phyloP scores from a whole-genome alignment of 2,329 filamentous ascomycete species.

The Camillea tinctor region DNA sequence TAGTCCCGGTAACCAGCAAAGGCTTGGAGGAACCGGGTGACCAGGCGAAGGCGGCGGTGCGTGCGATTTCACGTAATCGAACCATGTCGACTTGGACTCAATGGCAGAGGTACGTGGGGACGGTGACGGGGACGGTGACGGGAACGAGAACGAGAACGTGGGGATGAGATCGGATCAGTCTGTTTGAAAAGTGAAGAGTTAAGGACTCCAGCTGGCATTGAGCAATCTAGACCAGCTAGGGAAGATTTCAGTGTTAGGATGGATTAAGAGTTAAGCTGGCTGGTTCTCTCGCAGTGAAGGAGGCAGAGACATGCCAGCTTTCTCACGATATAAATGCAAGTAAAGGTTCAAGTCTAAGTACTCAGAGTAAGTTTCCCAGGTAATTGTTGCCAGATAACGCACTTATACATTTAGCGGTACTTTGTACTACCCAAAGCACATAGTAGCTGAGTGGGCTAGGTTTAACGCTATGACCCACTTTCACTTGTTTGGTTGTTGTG shows the following conservation, averaged over 20 bases:
- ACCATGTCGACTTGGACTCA: slow-evolving; percentile 64
- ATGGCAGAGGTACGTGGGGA: slow-evolving; percentile 25
- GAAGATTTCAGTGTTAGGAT: slow-evolving; percentile 10
- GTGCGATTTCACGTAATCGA: slow-evolving; percentile 90
- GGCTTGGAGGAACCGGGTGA: slow-evolving; percentile 77
- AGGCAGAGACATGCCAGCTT: background rate
- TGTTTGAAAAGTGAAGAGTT: slow-evolving; percentile 16
- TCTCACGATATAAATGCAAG: background rate
- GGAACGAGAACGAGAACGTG: too few relatives aligned
- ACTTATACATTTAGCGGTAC: background rate
- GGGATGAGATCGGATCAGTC: slow-evolving; percentile 7
- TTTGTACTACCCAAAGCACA: too few relatives aligned
- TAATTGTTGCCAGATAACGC: slow-evolving; percentile 22
- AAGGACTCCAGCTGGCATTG: slow-evolving; percentile 34
- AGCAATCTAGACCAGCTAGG: slow-evolving; percentile 35
- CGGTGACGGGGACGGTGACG: background rate
- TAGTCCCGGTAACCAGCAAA: slow-evolving; percentile 87
- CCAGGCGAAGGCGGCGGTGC: slow-evolving; percentile 97
- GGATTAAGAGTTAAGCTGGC: slow-evolving; percentile 6
- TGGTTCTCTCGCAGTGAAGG: slow-evolving; percentile 1
- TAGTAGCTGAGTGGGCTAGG: too few relatives aligned
- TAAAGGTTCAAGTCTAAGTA: slow-evolving; percentile 2
- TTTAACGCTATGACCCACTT: too few relatives aligned
- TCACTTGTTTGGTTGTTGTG: too few relatives aligned
- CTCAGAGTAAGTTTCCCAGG: slow-evolving; percentile 6